Evolutionary conservation across 108 stramenopile species (phyloP).

Genomic region (Skeletonema grethae): DNA sequence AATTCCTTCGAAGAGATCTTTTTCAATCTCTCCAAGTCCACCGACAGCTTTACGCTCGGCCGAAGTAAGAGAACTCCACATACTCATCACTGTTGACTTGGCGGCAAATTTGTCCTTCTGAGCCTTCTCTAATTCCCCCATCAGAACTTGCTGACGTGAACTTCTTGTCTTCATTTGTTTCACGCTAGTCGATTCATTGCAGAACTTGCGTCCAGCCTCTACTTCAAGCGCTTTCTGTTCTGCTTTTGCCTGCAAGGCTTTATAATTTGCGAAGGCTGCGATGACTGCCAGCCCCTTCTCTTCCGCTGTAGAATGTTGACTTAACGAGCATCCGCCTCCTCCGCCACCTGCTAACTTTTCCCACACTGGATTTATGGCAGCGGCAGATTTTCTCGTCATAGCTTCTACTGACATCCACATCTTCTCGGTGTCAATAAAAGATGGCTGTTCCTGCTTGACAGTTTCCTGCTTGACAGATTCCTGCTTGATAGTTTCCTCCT

Average conservation of each 20-base stretch:
- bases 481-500: too few relatives aligned
- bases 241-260: background rate
- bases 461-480: background rate
- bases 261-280: background rate
- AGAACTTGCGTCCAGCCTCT: background rate
- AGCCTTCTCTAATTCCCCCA: background rate
- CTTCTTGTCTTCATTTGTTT: background rate
- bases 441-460: background rate
- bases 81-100: background rate
- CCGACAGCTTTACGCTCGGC: background rate
- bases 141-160: background rate
- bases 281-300: background rate
- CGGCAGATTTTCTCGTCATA: background rate
- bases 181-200: background rate
- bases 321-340: background rate
- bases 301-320: background rate
- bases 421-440: background rate
- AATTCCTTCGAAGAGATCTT: background rate
- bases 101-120: background rate
- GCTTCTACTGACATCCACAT: background rate
- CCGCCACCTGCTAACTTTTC: background rate
- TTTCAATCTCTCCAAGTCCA: constrained; percentile 3
- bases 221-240: background rate
- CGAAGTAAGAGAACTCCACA: background rate
- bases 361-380: background rate